These are phyloP conservation scores for Physcomitrellopsis africana DNA, from an alignment of 225 moss, liverwort and hornwort species.

Conservation along the genomic window DNA sequence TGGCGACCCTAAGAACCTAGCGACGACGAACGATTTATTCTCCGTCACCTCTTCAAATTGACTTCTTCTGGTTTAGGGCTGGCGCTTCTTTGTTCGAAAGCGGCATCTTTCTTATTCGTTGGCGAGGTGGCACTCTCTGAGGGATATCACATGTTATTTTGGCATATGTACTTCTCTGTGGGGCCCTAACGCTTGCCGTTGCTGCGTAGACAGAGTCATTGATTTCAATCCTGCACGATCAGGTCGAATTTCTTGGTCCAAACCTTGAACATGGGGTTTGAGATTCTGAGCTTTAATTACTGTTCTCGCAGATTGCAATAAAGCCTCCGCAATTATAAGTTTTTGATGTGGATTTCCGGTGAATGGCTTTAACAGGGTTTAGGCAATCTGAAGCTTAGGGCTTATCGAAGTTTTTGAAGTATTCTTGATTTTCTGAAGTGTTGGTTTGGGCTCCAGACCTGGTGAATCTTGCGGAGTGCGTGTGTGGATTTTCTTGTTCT, in stretches of 20 bases:
- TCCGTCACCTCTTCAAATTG: too few relatives aligned
- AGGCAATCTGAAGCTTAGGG: constrained; percentile 37
- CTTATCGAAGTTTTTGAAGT: constrained; percentile 37
- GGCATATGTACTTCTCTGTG: neutral
- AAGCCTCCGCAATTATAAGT: neutral
- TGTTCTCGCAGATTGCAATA: neutral
- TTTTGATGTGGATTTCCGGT: neutral
- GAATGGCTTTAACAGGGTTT: constrained; percentile 12
- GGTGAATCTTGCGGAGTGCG: neutral
- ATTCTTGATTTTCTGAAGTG: constrained; percentile 7
- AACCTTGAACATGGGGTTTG: constrained; percentile 7
- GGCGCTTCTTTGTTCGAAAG: too few relatives aligned
- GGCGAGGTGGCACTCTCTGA: too few relatives aligned
- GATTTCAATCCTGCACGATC: neutral
- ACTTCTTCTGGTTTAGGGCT: too few relatives aligned
- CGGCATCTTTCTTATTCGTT: too few relatives aligned
- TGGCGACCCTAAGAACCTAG: too few relatives aligned
- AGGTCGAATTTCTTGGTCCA: constrained; percentile 23
- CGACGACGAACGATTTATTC: too few relatives aligned
- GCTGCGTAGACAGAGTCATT: constrained; percentile 19
- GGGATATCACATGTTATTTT: too few relatives aligned
- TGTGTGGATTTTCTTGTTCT: neutral
- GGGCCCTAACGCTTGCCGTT: neutral
- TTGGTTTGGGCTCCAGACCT: neutral
- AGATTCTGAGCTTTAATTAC: neutral